Evolutionary conservation across 2,329 filamentous ascomycete species (phyloP).

Genomic region (Beauveria sp.): DNA sequence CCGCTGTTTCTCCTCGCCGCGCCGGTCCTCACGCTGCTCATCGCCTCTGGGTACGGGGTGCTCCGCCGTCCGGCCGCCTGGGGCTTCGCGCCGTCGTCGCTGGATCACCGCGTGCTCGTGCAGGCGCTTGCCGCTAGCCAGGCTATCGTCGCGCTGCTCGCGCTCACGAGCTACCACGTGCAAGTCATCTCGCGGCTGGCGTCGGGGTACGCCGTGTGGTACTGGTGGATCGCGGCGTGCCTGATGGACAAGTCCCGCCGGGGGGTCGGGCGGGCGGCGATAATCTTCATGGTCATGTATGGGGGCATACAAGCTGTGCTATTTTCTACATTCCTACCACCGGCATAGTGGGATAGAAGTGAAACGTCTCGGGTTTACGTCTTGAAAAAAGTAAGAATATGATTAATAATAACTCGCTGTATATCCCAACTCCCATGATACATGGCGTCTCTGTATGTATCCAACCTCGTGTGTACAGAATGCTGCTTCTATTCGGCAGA

Average conservation of each 20-base stretch:
- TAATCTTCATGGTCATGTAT: conserved; percentile 73
- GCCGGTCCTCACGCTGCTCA: conserved; percentile 61
- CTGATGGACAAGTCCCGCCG: conserved; percentile 27
- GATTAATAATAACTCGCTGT: neutral
- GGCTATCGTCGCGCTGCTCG: conserved; percentile 60
- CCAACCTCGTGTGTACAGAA: neutral
- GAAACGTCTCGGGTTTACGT: neutral
- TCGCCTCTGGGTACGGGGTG: conserved; percentile 48
- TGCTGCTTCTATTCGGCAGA: no score
- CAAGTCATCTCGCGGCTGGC: conserved; percentile 88
- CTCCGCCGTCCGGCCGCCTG: conserved; percentile 18
- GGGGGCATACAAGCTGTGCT: conserved; percentile 72
- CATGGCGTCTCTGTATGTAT: neutral
- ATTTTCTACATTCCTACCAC: conserved; percentile 86
- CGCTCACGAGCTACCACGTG: conserved; percentile 77
- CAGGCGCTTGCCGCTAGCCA: conserved; percentile 64
- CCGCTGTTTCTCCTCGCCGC: conserved; percentile 80
- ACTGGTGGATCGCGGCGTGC: conserved; percentile 63
- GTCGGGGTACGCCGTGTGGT: conserved; percentile 85
- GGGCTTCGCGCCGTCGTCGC: neutral
- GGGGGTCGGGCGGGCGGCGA: conserved; percentile 31
- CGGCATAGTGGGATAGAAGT: conserved; percentile 47
- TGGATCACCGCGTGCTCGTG: conserved; percentile 27
- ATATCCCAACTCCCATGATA: conserved; percentile 1
- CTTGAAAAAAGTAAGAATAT: neutral